phyloP scores from a whole-genome alignment of 2,329 filamentous ascomycete species.

The Lecanicillium sp. region DNA sequence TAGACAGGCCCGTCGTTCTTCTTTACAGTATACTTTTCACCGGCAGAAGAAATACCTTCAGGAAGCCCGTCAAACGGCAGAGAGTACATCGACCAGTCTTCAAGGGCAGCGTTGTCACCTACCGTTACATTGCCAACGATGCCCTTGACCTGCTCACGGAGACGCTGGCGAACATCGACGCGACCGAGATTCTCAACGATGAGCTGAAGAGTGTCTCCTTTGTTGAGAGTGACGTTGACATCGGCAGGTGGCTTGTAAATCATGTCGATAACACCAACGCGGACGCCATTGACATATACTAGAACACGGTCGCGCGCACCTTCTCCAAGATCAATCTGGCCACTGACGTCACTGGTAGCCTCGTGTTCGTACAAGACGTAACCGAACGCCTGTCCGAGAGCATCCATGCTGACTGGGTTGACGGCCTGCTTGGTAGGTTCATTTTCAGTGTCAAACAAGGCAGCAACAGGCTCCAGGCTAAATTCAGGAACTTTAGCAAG shows the following conservation, averaged over 20 bases:
- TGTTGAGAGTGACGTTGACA: conserved; percentile 26
- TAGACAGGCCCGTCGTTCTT: conserved; percentile 8
- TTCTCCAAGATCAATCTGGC: conserved; percentile 31
- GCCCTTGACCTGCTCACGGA: conserved; percentile 37
- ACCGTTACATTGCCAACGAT: conserved; percentile 34
- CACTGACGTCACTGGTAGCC: conserved; percentile 16
- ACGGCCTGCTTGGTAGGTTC: conserved; percentile 14
- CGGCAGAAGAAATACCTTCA: neutral
- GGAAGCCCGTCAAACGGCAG: conserved; percentile 14
- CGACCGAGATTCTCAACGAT: conserved; percentile 44
- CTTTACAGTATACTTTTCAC: neutral
- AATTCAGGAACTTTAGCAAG: conserved; percentile 26
- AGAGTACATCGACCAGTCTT: conserved; percentile 30
- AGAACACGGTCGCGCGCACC: conserved; percentile 35
- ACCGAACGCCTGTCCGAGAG: conserved; percentile 33
- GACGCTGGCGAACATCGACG: conserved; percentile 33
- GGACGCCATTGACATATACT: conserved; percentile 35
- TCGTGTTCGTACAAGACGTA: conserved; percentile 34
- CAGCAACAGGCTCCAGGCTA: conserved; percentile 24
- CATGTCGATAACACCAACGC: conserved; percentile 36
- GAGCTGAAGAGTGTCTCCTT: conserved; percentile 32
- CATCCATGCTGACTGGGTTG: conserved; percentile 35
- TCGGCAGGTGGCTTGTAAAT: conserved; percentile 29
- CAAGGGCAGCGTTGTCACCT: conserved; percentile 18
- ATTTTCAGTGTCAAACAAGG: conserved; percentile 27